Percentiles rank a stretch among this genome's conserved stretches.
Conservation (phyloP, 352 stramenopile species). For the Nothophytophthora sp. region DNA sequence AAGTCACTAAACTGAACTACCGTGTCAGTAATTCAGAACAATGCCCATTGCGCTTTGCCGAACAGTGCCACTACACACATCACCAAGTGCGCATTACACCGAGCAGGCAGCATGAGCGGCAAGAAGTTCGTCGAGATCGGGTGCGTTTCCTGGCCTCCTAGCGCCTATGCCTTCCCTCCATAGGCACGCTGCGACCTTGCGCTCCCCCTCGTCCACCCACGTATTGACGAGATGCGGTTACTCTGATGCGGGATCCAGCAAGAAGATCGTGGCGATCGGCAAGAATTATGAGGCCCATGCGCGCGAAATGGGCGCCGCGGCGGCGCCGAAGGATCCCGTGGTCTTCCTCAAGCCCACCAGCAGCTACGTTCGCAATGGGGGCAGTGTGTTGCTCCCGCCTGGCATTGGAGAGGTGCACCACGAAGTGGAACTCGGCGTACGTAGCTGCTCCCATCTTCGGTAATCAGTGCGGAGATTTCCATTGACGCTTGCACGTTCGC, state of each 20-base stretch:
- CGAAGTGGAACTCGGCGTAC: constrained; percentile 81
- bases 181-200: too few species aligned
- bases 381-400: constrained; percentile 60
- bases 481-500: neutral
- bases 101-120: constrained; percentile 24
- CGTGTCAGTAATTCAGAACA: neutral
- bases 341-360: constrained; percentile 85
- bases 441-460: constrained; percentile 5
- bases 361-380: constrained; percentile 65
- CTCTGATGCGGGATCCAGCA: constrained; percentile 47
- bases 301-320: constrained; percentile 71
- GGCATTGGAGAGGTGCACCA: constrained; percentile 80
- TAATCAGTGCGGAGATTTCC: neutral
- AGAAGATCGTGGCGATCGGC: constrained; percentile 84
- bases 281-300: constrained; percentile 88
- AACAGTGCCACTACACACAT: neutral
- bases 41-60: neutral
- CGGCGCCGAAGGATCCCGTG: constrained; percentile 69
- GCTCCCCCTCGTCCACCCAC: neutral
- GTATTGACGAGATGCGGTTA: neutral
- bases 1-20: neutral
- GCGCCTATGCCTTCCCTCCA: neutral
- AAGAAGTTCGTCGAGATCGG: constrained; percentile 61
- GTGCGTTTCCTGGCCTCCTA: constrained; percentile 11
- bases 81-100: neutral